phyloP scores from a whole-genome alignment of 2,329 filamentous ascomycete genomes.

The Diplocarpon mali region DNA sequence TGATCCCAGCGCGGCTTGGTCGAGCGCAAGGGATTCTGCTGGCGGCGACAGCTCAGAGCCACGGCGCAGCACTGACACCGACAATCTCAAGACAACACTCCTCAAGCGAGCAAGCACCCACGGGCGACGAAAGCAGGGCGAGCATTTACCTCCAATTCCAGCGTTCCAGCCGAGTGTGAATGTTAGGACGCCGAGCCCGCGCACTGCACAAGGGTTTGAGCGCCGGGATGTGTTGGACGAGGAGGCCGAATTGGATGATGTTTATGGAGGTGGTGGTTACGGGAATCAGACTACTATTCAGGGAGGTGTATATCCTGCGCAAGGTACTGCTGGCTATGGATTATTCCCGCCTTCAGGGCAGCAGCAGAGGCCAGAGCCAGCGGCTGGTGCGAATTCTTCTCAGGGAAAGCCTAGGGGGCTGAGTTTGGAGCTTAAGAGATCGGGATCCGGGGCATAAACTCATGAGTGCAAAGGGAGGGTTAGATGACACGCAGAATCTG shows the following conservation, averaged over 20 bases:
- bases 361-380: background rate
- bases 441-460: background rate
- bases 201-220: background rate
- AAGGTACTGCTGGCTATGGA: constrained; percentile 1
- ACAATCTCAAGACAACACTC: constrained; percentile 16
- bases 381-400: background rate
- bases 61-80: constrained; percentile 16
- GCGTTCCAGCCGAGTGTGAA: constrained; percentile 7
- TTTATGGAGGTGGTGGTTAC: background rate
- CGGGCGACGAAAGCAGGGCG: constrained; percentile 22
- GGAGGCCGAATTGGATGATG: constrained; percentile 14
- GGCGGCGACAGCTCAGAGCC: constrained; percentile 5
- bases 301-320: background rate
- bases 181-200: constrained; percentile 12
- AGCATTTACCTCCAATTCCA: constrained; percentile 10
- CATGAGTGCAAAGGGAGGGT: background rate
- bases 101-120: constrained; percentile 24
- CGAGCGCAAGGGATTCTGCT: constrained; percentile 10
- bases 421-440: constrained; percentile 7
- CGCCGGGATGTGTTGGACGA: constrained; percentile 13
- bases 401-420: constrained; percentile 5
- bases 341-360: constrained; percentile 4
- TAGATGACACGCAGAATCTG: background rate
- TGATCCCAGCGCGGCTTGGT: constrained; percentile 25
- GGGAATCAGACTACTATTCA: background rate